Conservation (phyloP, 1,284 basidiomycete genomes). For the Sparassis latifolia region DNA sequence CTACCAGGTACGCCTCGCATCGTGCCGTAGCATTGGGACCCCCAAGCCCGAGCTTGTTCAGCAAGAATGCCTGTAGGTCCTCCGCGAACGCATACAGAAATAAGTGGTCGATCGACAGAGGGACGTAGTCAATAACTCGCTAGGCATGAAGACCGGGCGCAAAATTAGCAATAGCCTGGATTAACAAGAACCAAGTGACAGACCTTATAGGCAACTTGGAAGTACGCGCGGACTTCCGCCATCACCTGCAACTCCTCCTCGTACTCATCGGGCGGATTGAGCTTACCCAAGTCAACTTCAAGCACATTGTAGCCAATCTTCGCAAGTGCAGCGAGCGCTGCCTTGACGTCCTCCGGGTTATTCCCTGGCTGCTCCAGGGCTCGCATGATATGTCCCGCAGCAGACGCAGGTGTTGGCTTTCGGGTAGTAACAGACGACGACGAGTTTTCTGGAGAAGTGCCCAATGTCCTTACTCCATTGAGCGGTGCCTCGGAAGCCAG, state of each 20-base stretch:
- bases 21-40: slow-evolving; percentile 26
- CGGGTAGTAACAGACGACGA: too few relatives aligned
- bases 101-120: slow-evolving; percentile 37
- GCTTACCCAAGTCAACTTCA: slow-evolving; percentile 32
- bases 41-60: slow-evolving; percentile 34
- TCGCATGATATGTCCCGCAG: background rate
- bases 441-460: too few relatives aligned
- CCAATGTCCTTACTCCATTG: too few relatives aligned
- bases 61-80: slow-evolving; percentile 30
- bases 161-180: background rate
- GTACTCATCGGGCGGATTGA: slow-evolving; percentile 33
- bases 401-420: background rate
- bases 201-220: slow-evolving; percentile 43
- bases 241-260: slow-evolving; percentile 43
- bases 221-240: slow-evolving; percentile 47
- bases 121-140: slow-evolving; percentile 44
- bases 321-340: slow-evolving; percentile 27
- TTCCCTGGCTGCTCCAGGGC: slow-evolving; percentile 2
- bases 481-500: too few relatives aligned
- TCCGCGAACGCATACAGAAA: slow-evolving; percentile 34
- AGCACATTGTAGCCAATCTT: slow-evolving; percentile 26
- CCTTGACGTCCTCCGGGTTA: slow-evolving; percentile 5
- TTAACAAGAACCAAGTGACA: slow-evolving; percentile 10
- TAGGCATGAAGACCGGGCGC: slow-evolving; percentile 11
- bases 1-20: slow-evolving; percentile 35